A percentile compares a stretch with the other conserved stretches of the same genome.
These are phyloP conservation scores for Myrica gale DNA, from an alignment of 306 rosid species.

Conservation along the genomic window DNA sequence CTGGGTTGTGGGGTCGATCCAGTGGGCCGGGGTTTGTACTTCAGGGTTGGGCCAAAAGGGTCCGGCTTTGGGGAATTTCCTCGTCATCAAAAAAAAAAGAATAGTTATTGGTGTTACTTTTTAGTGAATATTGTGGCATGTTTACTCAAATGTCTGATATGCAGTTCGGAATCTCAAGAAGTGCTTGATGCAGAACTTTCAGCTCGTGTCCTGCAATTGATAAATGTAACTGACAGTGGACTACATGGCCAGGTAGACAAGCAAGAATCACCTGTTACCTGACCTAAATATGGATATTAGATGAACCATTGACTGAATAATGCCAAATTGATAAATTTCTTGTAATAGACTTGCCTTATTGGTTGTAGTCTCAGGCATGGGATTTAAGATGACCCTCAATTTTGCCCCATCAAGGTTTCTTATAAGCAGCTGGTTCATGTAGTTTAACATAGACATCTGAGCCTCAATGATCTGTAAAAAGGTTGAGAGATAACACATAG, in stretches of 20 bases:
- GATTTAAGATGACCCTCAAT: not conserved
- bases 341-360: not conserved
- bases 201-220: conserved; percentile 90
- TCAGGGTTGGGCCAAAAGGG: too few relatives aligned
- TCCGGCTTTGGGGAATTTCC: too few relatives aligned
- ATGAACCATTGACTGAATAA: not conserved
- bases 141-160: conserved; percentile 25
- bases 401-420: not conserved
- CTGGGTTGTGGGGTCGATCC: too few relatives aligned
- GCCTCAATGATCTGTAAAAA: too few relatives aligned
- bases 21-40: too few relatives aligned
- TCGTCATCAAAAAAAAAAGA: too few relatives aligned
- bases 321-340: not conserved
- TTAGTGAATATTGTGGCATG: not conserved
- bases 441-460: too few relatives aligned
- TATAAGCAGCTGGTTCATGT: not conserved
- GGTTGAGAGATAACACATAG: too few relatives aligned
- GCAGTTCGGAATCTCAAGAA: conserved; percentile 88
- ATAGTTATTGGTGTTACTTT: not conserved
- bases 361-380: conserved; percentile 4
- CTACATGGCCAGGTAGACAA: conserved; percentile 81
- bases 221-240: conserved; percentile 90
- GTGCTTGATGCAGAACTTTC: conserved; percentile 96
- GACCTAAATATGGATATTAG: not conserved
- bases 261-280: not conserved